These are phyloP conservation scores for Spergularia marina DNA, from an alignment of 148 eudicot genomes.

Conservation along the genomic window DNA sequence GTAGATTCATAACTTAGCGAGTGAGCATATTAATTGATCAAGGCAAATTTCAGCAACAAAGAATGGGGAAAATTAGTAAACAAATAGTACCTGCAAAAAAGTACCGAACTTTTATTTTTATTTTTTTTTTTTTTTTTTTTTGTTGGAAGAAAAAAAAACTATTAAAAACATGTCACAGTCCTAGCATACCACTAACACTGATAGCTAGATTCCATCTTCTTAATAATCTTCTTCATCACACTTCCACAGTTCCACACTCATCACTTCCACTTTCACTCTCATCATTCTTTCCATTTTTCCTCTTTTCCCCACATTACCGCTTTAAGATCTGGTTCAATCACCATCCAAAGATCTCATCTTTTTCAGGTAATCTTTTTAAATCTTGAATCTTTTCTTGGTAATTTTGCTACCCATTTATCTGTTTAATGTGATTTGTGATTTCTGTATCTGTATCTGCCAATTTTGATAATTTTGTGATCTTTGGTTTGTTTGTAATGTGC, in stretches of 20 bases:
- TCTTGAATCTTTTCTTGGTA: conserved; percentile 1
- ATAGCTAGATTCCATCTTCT: conserved; percentile 4
- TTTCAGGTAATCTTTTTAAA: conserved; percentile 21
- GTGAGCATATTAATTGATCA: too few species aligned
- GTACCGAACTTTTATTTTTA: too few species aligned
- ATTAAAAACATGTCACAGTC: too few species aligned
- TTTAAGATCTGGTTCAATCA: conserved; percentile 23
- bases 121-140: too few species aligned
- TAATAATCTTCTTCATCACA: neutral
- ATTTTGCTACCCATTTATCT: neutral
- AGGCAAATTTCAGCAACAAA: too few species aligned
- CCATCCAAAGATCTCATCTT: conserved; percentile 13
- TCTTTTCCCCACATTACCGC: neutral
- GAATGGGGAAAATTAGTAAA: too few species aligned
- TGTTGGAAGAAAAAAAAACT: too few species aligned
- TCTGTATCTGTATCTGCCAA: neutral
- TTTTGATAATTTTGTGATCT: conserved; percentile 3
- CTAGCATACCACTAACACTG: neutral
- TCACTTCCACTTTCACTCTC: conserved; percentile 23
- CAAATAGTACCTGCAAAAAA: too few species aligned
- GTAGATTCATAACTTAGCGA: too few species aligned
- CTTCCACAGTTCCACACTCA: conserved; percentile 13
- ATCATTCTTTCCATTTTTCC: neutral
- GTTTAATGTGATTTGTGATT: conserved; percentile 5
- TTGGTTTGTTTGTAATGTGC: neutral